Evolutionary conservation across 768 basidiomycete genomes (phyloP).

Genomic region (Phlebiopsis gigantea): DNA sequence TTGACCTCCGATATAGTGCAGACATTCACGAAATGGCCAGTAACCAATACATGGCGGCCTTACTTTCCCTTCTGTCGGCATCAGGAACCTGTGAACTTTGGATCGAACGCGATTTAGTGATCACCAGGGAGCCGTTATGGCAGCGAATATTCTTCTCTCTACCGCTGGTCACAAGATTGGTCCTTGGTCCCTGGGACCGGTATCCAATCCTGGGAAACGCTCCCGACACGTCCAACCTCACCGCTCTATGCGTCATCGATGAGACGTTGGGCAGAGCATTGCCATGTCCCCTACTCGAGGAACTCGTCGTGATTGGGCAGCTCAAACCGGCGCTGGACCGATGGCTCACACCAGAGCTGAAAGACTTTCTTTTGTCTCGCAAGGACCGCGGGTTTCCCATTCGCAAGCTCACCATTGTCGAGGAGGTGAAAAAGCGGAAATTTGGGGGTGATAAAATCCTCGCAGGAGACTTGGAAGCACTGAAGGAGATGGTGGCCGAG

Average conservation of each 20-base stretch:
- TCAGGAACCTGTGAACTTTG: slow-evolving; percentile 1
- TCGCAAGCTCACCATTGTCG: not conserved
- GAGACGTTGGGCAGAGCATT: slow-evolving; percentile 8
- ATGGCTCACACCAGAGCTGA: not conserved
- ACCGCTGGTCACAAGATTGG: not conserved
- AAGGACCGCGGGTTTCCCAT: not conserved
- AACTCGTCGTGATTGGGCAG: slow-evolving; percentile 1
- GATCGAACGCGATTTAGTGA: slow-evolving; percentile 1
- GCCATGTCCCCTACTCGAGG: slow-evolving; percentile 7
- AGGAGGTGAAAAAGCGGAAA: not conserved
- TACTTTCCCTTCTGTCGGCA: not conserved
- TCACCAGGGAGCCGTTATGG: slow-evolving; percentile 6
- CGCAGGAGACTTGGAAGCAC: too few relatives aligned
- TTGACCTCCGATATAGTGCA: slow-evolving; percentile 1
- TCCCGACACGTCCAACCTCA: not conserved
- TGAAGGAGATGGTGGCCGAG: not conserved
- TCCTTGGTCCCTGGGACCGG: not conserved
- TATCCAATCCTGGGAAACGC: not conserved
- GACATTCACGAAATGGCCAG: slow-evolving; percentile 7
- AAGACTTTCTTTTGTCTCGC: not conserved
- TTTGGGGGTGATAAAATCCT: not conserved
- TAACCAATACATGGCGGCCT: slow-evolving; percentile 11
- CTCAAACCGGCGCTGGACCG: not conserved
- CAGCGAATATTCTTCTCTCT: slow-evolving; percentile 6
- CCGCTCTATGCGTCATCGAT: not conserved